Evolutionary conservation across 306 rosid genomes (phyloP), one percentile per base, ranked within the genome.

Genomic region (Vigna angularis): DNA sequence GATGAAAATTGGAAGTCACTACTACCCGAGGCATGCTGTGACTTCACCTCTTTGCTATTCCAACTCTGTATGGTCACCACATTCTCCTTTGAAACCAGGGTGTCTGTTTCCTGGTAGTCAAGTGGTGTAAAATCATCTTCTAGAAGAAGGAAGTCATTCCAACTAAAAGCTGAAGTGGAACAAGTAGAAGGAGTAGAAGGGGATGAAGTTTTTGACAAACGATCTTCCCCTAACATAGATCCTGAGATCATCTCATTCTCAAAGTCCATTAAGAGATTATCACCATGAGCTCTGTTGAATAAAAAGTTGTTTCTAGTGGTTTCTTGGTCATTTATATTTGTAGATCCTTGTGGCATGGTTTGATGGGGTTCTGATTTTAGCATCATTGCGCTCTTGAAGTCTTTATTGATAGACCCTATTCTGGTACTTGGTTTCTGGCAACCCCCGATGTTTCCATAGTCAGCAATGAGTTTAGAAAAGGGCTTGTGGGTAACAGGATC

Each of bases 401-500:
- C 97, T 61, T 88, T 91, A 57, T 82, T 76, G 55, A 86, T 79
- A 66, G 89, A 72, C 4, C 89, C 89, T 17, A 77, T 80, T 80
- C 86, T 63, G 44, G 75, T 85, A 53, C 85, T 86, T 45, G 88
- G 64, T 42, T 87, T 90, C 1, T 86, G 83, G 75, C 80, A 68
- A 69, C 85, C 86, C 4, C 91, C 85, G n/a, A 92, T 86, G 79
- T 90, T 89, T 81, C 96, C 97, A 84, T 92, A 92, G 73, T 92
- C 97, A 9, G 88, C 91, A 55, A 90, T 75, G 71, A 92, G 90
- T 78, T 92, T 94, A 62, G 98, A 92, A 83, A 89, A 88, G 8
- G 93, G 98, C 83, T 84, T 92, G 72, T 95, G 98, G 15, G 98
- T 95, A 51, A 95, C 91, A 8, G 95, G 98, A 81, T 93, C 99